Base-by-base conservation (phyloP, 306 rosid species). In the Pachyrhizus erosus region DNA sequence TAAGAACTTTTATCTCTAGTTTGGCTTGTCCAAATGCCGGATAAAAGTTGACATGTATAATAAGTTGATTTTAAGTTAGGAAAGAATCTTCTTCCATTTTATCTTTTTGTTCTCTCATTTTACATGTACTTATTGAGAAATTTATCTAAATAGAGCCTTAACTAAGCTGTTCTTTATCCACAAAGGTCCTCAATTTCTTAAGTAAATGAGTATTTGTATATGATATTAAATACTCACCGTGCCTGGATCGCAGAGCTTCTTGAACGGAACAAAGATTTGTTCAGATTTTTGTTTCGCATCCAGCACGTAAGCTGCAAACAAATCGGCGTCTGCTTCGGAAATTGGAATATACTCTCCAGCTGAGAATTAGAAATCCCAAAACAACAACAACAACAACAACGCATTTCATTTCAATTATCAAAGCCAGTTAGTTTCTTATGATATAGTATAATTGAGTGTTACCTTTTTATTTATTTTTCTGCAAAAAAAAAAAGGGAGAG, bases 301-400 rank as follows among this genome's bases (percentile, higher is more conserved):
- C 27, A 89, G 78, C 83, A 89, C 87, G 15, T 83, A 96, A 64
- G 88, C 85, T 27, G 89, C 88, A 64, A 87, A 94, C 73, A 85
- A 83, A 27, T 84, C 76, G 9, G 84, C 86, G 14, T 87, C 93
- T 26, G 91, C 88, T 79, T 92, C 92, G 5, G 86, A 64, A 29
- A 96, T 76, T 5, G 98, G 90, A 78, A 89, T 82, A 80, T 42
- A 80, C 75, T 89, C 93, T 86, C 97, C 98, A 55, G 83, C 99
- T 96, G 87, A 40, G 24, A 65, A 80, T 51, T 13, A 48, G 33
- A 83, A 70, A 31, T 58, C 8, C 79, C 75, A 78, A 77, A 80
- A n/a, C n/a, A n/a, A n/a, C n/a, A n/a, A 68, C 24, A 85, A 37
- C 61, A 82, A 21, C 45, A 14, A 62, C 67, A 75, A 76, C 64